Conservation (phyloP, 305 asterid genomes). For the Fraxinus angustifolia region DNA sequence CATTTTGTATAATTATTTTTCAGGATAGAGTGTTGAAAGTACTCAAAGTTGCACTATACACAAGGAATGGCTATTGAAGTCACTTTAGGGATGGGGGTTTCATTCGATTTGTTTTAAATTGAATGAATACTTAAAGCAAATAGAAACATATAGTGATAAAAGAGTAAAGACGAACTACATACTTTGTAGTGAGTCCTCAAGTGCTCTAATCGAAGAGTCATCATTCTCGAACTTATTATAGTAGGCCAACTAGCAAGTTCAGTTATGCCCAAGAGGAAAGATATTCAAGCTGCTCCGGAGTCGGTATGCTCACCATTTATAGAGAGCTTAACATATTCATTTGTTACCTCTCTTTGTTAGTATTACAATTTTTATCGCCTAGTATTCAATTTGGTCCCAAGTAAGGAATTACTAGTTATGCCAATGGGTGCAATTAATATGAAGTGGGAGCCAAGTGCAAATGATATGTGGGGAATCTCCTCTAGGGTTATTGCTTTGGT, state of each 20-base stretch:
- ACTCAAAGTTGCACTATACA: background rate
- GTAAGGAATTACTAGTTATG: background rate
- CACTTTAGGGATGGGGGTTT: background rate
- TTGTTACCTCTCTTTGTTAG: background rate
- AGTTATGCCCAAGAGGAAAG: background rate
- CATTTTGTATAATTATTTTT: background rate
- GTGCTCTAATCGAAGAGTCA: background rate
- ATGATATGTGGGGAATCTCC: background rate
- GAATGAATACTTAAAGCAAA: background rate
- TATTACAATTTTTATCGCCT: background rate
- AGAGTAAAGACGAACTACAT: background rate
- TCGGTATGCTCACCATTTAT: background rate
- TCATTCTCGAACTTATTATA: background rate
- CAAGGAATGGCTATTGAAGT: background rate
- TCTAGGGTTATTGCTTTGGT: background rate
- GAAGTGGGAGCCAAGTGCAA: background rate
- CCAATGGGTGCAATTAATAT: background rate
- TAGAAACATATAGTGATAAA: background rate
- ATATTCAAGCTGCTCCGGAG: background rate
- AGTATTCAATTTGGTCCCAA: background rate
- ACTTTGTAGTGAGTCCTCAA: background rate
- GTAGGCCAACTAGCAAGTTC: background rate
- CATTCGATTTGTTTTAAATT: background rate
- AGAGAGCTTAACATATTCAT: background rate
- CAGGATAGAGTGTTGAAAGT: background rate